These are phyloP conservation scores for Primulina huaijiensis DNA, from an alignment of 257 asterid species.

Conservation along the genomic window DNA sequence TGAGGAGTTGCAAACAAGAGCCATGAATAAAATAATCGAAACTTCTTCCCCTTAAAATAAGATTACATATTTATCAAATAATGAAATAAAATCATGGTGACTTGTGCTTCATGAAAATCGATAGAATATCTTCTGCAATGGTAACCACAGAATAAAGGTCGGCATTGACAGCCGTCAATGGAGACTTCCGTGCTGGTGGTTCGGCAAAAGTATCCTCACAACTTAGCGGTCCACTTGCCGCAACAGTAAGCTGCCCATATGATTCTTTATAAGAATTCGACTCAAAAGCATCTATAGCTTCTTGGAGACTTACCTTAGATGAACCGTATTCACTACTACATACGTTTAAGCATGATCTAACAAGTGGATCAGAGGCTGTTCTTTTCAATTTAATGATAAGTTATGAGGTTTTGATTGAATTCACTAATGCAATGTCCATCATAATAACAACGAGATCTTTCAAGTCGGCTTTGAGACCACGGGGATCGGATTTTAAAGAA, in stretches of 20 bases:
- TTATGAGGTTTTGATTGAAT: not conserved
- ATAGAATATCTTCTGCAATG: not conserved
- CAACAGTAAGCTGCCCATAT: not conserved
- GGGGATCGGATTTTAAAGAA: not conserved
- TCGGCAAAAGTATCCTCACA: not conserved
- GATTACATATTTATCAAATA: too few relatives aligned
- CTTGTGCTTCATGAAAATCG: not conserved
- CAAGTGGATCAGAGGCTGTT: not conserved
- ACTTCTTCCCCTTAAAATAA: too few relatives aligned
- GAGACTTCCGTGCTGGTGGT: not conserved
- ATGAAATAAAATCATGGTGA: too few relatives aligned
- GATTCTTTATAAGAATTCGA: not conserved
- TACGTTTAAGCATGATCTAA: accelerated
- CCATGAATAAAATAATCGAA: too few relatives aligned
- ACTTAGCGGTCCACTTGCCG: not conserved
- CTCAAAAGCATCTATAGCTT: not conserved
- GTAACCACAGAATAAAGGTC: not conserved
- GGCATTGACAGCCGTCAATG: not conserved
- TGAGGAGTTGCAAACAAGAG: too few relatives aligned
- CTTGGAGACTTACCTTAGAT: not conserved
- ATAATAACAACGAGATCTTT: not conserved
- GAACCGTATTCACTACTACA: not conserved
- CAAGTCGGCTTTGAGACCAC: not conserved
- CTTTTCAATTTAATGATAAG: not conserved
- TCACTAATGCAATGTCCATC: not conserved